phyloP scores from a whole-genome alignment of 371 early-diverging fungal species.

The Lichtheimia hyalospora region DNA sequence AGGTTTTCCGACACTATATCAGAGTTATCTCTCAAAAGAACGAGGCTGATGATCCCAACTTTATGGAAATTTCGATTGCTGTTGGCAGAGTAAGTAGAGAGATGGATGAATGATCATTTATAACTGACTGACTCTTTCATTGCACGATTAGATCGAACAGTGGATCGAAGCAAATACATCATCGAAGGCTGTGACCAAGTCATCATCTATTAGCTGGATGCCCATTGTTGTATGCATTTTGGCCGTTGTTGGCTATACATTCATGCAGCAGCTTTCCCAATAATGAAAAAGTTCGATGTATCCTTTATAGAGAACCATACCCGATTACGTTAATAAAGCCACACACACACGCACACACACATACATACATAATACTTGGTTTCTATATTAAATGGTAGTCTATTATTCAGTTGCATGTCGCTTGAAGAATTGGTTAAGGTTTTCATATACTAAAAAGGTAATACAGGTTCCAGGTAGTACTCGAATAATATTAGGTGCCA shows the following conservation, averaged over 20 bases:
- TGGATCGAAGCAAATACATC: constrained; percentile 36
- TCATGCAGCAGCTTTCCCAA: constrained; percentile 11
- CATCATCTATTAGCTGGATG: constrained; percentile 7
- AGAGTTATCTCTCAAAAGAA: constrained; percentile 68
- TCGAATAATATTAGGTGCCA: constrained; percentile 85
- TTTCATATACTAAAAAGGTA: constrained; percentile 95
- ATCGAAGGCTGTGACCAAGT: background rate
- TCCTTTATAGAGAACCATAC: no score
- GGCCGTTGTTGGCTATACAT: constrained; percentile 22
- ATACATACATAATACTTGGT: background rate
- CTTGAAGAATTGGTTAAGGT: constrained; percentile 70
- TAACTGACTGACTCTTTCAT: background rate
- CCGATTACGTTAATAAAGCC: no score
- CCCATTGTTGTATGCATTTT: constrained; percentile 36
- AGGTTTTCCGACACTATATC: constrained; percentile 68
- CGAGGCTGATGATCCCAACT: constrained; percentile 67
- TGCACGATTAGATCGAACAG: constrained; percentile 37
- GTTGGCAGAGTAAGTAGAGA: constrained; percentile 45
- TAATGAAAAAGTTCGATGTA: no score
- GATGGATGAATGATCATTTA: background rate
- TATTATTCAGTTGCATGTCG: constrained; percentile 41
- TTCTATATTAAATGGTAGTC: background rate
- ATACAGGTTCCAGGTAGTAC: constrained; percentile 95
- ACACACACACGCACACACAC: no score
- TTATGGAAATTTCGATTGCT: constrained; percentile 64